Percentiles rank a stretch among this genome's conserved stretches.
These are phyloP conservation scores for Leccinum obscurum DNA, from an alignment of 768 basidiomycete species.

Conservation along the genomic window DNA sequence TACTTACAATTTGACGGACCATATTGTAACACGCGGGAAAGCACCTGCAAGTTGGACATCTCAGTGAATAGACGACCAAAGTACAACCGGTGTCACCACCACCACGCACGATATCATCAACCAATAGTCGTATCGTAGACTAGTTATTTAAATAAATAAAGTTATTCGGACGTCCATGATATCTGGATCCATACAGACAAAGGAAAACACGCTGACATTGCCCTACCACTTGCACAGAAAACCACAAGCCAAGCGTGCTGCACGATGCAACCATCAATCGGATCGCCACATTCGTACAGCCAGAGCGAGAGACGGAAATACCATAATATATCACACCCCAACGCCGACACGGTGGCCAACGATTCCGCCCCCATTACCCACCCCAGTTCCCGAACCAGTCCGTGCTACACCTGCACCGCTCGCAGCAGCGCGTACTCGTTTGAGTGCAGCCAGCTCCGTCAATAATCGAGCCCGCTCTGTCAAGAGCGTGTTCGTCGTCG, in stretches of 20 bases:
- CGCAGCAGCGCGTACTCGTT: conserved; percentile 21
- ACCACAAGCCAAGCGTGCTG: not conserved
- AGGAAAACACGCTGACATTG: not conserved
- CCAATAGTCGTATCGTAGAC: not conserved
- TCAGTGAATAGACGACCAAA: not conserved
- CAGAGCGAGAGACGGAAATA: not conserved
- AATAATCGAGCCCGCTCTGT: conserved; percentile 59
- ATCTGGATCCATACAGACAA: not conserved
- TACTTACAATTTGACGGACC: too few relatives aligned
- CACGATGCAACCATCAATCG: not conserved
- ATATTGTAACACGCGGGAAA: too few relatives aligned
- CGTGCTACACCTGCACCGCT: conserved; percentile 2
- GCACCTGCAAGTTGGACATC: too few relatives aligned
- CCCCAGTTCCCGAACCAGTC: not conserved
- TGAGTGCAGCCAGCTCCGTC: conserved; percentile 52
- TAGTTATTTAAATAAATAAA: not conserved
- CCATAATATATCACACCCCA: conserved; percentile 4
- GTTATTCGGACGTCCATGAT: too few relatives aligned
- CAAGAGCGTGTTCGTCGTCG: conserved; percentile 48
- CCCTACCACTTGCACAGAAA: not conserved
- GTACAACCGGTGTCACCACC: not conserved
- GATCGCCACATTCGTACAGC: not conserved
- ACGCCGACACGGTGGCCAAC: conserved; percentile 9
- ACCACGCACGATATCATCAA: not conserved
- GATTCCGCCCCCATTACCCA: not conserved